These are phyloP conservation scores for Microsporum ferrugineum DNA, from an alignment of 2,329 filamentous ascomycete species.

Conservation along the genomic window DNA sequence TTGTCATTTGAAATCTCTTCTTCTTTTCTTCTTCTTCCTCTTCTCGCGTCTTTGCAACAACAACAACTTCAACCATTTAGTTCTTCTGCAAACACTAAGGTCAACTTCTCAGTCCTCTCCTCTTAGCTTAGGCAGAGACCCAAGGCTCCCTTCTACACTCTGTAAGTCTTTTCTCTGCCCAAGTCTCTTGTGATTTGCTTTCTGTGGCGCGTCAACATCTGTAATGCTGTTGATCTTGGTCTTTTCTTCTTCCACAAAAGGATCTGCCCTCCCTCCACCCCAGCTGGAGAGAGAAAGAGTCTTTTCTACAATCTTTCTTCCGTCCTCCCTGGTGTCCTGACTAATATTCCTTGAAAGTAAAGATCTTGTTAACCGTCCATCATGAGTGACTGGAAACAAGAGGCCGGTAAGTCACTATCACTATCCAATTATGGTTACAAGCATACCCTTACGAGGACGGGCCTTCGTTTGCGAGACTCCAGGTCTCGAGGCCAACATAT, in stretches of 20 bases:
- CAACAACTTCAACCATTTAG: neutral
- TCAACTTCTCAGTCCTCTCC: neutral
- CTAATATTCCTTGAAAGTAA: neutral
- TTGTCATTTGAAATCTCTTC: neutral
- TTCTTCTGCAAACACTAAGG: neutral
- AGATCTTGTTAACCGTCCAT: neutral
- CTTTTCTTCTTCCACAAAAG: neutral
- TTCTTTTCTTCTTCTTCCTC: neutral
- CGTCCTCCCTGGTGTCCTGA: neutral
- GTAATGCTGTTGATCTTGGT: neutral
- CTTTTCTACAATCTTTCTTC: neutral
- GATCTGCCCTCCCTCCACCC: neutral
- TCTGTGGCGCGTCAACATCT: neutral
- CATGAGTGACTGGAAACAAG: constrained; percentile 8
- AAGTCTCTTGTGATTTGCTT: neutral
- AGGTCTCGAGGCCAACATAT: neutral
- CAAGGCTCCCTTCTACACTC: neutral
- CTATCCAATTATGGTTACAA: no score
- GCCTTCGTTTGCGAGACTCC: neutral
- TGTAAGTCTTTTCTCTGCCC: neutral
- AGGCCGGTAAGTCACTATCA: neutral
- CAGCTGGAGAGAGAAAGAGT: no score
- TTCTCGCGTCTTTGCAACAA: neutral
- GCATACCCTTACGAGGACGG: no score
- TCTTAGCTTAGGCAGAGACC: neutral